Conservation (phyloP, 2,329 filamentous ascomycete species). For the Hypoxylon sp. region DNA sequence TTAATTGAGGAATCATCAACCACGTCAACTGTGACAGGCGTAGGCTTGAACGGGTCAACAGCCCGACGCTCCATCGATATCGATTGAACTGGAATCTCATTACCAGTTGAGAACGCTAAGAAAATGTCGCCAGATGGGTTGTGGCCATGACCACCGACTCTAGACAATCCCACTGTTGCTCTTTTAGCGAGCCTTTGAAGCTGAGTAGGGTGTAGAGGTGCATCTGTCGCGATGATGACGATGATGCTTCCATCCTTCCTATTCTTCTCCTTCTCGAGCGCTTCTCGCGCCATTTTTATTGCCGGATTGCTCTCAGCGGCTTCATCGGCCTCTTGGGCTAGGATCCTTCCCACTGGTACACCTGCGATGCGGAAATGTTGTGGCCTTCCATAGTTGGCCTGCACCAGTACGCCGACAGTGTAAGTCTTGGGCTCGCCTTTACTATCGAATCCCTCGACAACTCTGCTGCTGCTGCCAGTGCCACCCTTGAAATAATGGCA, state of each 20-base stretch:
- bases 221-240: conserved; percentile 71
- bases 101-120: conserved; percentile 75
- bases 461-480: conserved; percentile 72
- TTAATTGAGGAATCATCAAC: conserved; percentile 73
- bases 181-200: conserved; percentile 71
- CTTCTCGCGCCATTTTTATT: conserved; percentile 52
- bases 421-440: conserved; percentile 61
- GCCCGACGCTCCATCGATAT: conserved; percentile 52
- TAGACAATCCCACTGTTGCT: conserved; percentile 72
- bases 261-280: conserved; percentile 58
- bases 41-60: conserved; percentile 60
- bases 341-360: conserved; percentile 72
- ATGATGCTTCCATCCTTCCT: conserved; percentile 75
- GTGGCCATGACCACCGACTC: conserved; percentile 72
- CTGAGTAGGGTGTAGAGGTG: conserved; percentile 70
- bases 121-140: conserved; percentile 78
- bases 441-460: conserved; percentile 64
- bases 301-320: conserved; percentile 45
- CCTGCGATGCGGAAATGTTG: conserved; percentile 71
- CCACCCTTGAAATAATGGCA: conserved; percentile 77
- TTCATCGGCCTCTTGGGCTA: conserved; percentile 61
- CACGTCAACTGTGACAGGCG: conserved; percentile 58
- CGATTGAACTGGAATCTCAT: conserved; percentile 63
- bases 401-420: conserved; percentile 73
- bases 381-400: conserved; percentile 74